Base-by-base conservation (phyloP, 805 yeast species). In the Ogataea kodamae region DNA sequence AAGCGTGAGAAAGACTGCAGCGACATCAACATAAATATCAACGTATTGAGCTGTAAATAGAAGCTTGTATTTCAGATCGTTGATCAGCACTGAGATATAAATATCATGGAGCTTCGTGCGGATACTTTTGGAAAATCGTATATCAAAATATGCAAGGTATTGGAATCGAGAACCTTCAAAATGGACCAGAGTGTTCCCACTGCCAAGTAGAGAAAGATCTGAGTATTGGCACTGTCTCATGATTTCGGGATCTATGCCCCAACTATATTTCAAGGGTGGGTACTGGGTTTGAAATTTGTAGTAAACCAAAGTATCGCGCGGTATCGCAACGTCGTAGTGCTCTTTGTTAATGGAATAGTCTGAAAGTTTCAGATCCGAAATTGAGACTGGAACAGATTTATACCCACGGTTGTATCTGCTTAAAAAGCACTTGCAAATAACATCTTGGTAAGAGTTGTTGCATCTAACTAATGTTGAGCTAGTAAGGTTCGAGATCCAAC, bases 1-100 rank as follows among this genome's bases (percentile, higher is more conserved):
- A 43, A 76, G 64, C 0, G 71, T 61, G 28, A 84, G 66, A 46
- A 79, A 84, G 64, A 81, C 65, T 42, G 85, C 85, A 1, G 83
- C 76, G 10, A 85, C 59, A 6, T 74, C 69, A 0, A 94, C 89
- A 54, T 90, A 90, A 0, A 87, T 65, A 46, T 87, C 94, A 25
- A 87, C 82, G 50, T 87, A 88, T 47, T 87, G 90, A 23, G 74
- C 71, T n/a, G 82, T 78, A 24, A 83, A 62, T n/a, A 79, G 53
- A 18, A 68, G 55, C 49, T 78, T 79, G 52, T 68, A 79, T 9
- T 57, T 61, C 30, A 69, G 56, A 48, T 78, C 78, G 9, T 85
- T 74, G 11, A 85, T 76, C 39, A 86, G 58, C 0, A 81, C 71
- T 0, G 79, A 68, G 23, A 82, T 72, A 50, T 76, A 81, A 37